Evolutionary conservation across 768 basidiomycete genomes (phyloP), one percentile per base, ranked within the genome.

Genomic region (Suillus cothurnatus): DNA sequence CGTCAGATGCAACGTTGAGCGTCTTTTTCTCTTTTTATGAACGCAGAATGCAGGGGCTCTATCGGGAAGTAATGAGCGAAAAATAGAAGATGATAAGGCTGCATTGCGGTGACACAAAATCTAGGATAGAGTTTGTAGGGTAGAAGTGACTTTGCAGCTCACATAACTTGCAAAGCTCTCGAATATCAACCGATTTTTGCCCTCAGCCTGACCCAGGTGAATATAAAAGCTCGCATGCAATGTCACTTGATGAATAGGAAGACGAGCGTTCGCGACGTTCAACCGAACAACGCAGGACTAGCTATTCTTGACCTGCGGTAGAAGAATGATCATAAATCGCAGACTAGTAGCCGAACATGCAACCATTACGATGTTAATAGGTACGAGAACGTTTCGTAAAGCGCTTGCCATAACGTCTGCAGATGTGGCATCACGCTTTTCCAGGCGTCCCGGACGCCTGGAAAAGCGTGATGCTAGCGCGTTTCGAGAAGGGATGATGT

Each of bases 101-200:
- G 21, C 53, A 55, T 32, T 14, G 21, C 19, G 32, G n/a, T 4
- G 21, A n/a, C 6, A 21, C 52, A 53, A 53, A 32, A 19, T 21
- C 52, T 53, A 19, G 2, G 17, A 31, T 21, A 19, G 28, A 28
- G 9, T 63, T 23, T 19, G 15, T 32, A 60, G 59, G 34, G 61
- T 15, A 26, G 60, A 52, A 5, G 31, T 38, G 32, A 86, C 70
- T 70, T 86, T 89, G 65, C 85, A 80, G 57, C 79, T 81, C 28
- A 92, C 76, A 80, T 93, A 91, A 66, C 85, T 85, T 26, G 81
- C 81, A 67, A 94, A 89, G 47, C 88, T 86, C 70, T 92, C 90
- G 55, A 90, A 89, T 61, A 90, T 56, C 0, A 67, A 67, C 50
- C 88, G 72, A 34, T 92, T 86, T 32, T 64, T 71, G 0, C 93